phyloP scores from a whole-genome alignment of 495 filamentous ascomycete genomes.

The Aspergillus sclerotioniger region DNA sequence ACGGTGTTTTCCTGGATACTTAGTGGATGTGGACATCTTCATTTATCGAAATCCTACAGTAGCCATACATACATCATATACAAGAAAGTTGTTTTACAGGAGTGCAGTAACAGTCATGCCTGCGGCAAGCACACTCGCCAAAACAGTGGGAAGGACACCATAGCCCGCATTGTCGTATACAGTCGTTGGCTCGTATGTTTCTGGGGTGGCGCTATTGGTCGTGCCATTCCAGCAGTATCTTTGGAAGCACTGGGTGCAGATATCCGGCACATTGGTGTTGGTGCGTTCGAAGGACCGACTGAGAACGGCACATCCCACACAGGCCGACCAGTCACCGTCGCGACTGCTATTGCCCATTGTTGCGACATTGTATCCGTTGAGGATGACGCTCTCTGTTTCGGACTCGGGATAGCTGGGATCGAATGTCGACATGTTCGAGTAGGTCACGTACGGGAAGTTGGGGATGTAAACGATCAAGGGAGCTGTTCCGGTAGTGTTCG shows the following conservation, averaged over 20 bases:
- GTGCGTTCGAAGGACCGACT: constrained; percentile 68
- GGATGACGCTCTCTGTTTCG: constrained; percentile 72
- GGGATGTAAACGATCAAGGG: constrained; percentile 90
- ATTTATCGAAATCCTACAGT: background rate
- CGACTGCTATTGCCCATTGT: constrained; percentile 77
- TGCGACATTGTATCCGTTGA: constrained; percentile 78
- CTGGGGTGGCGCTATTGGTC: constrained; percentile 30
- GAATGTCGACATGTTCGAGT: constrained; percentile 76
- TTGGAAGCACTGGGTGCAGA: constrained; percentile 72
- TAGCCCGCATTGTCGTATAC: constrained; percentile 20
- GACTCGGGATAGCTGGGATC: constrained; percentile 56
- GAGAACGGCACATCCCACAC: constrained; percentile 89
- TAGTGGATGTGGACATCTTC: too few species aligned
- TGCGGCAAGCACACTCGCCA: background rate
- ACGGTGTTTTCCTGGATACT: too few species aligned
- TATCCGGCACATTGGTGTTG: constrained; percentile 57
- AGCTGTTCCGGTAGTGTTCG: constrained; percentile 52
- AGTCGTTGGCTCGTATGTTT: constrained; percentile 29
- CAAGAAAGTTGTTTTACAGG: background rate
- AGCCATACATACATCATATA: background rate
- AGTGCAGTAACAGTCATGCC: background rate
- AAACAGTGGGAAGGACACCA: constrained; percentile 16
- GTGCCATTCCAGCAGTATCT: constrained; percentile 72
- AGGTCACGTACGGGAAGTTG: constrained; percentile 73
- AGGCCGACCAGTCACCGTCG: constrained; percentile 70